Conservation (phyloP, 163 green algal species). For the Trebouxia gelatinosa region DNA sequence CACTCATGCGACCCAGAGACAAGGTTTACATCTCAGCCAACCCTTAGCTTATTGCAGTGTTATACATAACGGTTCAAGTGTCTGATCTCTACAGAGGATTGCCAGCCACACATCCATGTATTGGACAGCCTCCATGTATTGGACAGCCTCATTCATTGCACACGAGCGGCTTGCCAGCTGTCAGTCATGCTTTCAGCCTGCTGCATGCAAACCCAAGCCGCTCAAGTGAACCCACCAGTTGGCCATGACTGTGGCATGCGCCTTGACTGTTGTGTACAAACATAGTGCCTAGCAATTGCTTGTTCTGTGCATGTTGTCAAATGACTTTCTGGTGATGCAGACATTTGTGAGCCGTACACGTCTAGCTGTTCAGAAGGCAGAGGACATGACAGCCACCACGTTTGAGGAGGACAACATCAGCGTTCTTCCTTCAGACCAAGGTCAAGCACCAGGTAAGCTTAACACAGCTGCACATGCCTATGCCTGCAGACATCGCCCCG, state of each 20-base stretch:
- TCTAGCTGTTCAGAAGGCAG: conserved; percentile 69
- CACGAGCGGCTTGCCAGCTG: neutral
- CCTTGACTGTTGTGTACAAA: too few species aligned
- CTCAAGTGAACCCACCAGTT: too few species aligned
- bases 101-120: too few species aligned
- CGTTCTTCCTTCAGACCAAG: conserved; percentile 9
- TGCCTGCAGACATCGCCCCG: neutral
- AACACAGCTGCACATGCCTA: neutral
- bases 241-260: too few species aligned
- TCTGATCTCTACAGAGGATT: too few species aligned
- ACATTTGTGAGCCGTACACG: conserved; percentile 76
- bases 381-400: conserved; percentile 46
- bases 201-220: too few species aligned
- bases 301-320: too few species aligned
- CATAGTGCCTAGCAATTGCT: too few species aligned
- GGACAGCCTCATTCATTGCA: neutral
- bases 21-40: neutral
- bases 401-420: conserved; percentile 32
- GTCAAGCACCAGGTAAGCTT: conserved; percentile 22
- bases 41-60: neutral
- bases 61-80: neutral
- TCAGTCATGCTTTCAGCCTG: too few species aligned
- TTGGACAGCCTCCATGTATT: neutral
- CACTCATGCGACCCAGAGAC: neutral
- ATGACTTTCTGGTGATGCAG: conserved; percentile 20